phyloP scores from a whole-genome alignment of 352 stramenopile genomes.

The Phytophthora citricola region DNA sequence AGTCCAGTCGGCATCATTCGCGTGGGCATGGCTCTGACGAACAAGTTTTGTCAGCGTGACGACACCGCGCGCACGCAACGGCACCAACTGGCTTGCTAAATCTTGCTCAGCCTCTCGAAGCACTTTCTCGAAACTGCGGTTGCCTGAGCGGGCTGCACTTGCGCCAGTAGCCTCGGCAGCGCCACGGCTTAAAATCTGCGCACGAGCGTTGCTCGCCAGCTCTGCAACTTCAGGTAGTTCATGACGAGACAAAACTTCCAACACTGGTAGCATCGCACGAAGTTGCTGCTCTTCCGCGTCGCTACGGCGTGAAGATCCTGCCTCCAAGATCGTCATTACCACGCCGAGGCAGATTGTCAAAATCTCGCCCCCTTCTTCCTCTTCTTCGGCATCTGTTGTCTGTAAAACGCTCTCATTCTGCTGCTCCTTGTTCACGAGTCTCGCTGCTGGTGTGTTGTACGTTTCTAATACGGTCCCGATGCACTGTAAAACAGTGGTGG shows the following conservation, averaged over 20 bases:
- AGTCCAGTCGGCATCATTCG: conserved; percentile 50
- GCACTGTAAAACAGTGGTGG: conserved; percentile 66
- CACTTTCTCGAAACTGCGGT: conserved; percentile 62
- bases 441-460: conserved; percentile 43
- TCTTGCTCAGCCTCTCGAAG: conserved; percentile 65
- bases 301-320: conserved; percentile 52
- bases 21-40: conserved; percentile 56
- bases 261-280: conserved; percentile 61
- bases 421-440: conserved; percentile 43
- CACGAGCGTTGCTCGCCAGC: conserved; percentile 67
- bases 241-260: conserved; percentile 66
- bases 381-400: conserved; percentile 35
- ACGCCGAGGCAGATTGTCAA: conserved; percentile 82
- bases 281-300: conserved; percentile 67
- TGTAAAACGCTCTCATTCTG: conserved; percentile 11
- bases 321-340: conserved; percentile 82
- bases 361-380: conserved; percentile 71
- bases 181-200: conserved; percentile 67
- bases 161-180: conserved; percentile 1
- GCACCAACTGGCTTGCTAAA: conserved; percentile 67
- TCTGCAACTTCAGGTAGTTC: conserved; percentile 70
- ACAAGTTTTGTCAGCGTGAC: conserved; percentile 83
- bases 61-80: conserved; percentile 75
- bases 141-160: background rate
- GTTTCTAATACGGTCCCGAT: conserved; percentile 75